Base-by-base conservation (phyloP, 768 basidiomycete species). In the Termitomyces titanicus region DNA sequence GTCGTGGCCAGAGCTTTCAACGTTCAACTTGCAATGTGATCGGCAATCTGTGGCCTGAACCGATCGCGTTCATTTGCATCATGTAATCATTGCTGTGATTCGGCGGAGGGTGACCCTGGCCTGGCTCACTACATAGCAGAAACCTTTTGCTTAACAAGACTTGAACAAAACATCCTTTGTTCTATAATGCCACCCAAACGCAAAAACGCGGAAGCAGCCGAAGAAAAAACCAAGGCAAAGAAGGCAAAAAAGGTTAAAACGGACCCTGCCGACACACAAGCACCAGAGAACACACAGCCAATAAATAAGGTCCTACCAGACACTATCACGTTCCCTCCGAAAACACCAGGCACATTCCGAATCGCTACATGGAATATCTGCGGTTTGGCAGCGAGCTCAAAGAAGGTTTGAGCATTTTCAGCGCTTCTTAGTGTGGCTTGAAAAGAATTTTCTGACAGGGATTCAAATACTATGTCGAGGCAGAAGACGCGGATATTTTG, bases 401-500 rank as follows among this genome's bases (percentile, higher is more conserved):
- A 87, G 71, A 94, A 95, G 81, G 91, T 86, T 54, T 48, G 49
- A 20, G 5, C 31, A 31, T 31, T 11, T 48, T 22, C 3, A 1
- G 31, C 12, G 46, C 42, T 27, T 18, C 13, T 53, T 45, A 47
- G 43, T 24, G 18, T 24, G 18, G 33, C 35, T 42, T 27, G 3
- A 18, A 25, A 4, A 27, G 15, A 33, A 11, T 58, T 47, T n/a
- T 12, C 44, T 20, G 37, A 12, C 59, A 89, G 86, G 92, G 92
- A 0, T 92, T 95, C 72, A 86, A 84, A 62, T 66, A 74, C 63
- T 95, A 95, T 64, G 76, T 94, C 31, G 85, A 90, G 60, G 91
- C 91, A 1, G 93, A 95, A 62, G 85, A 94, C 64, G 83, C 93
- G 0, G 93, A 95, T 64, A 76, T 95, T 25, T 74, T 94, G 22